Evolutionary conservation across 2,329 filamentous ascomycete genomes (phyloP), one percentile per base, ranked within the genome.

Genomic region (Ascocoryne sarcoides): DNA sequence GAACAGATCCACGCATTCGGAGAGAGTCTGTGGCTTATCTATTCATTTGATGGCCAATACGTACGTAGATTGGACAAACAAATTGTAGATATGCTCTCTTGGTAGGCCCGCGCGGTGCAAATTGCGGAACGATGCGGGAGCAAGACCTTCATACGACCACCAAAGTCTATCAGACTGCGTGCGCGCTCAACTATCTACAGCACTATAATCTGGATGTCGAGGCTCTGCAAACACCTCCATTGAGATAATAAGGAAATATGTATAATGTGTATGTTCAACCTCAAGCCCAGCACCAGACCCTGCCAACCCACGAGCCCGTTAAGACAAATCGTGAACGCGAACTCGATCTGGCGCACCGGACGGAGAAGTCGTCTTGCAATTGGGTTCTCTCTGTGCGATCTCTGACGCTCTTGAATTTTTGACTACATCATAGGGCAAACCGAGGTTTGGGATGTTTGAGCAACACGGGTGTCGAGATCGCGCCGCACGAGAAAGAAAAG

Each of bases 351-450:
- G 35, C 40, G 40, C 43, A 34, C 31, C 17, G 20, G 38, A 40
- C 29, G 18, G 19, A 46, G 37, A 39, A 35, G 28, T 43, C 69
- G 65, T 70, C 63, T 68, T 85, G 82, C 82, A 88, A 90, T 90
- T 84, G 71, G 73, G 66, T 65, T 65, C 51, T 43, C 50, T 69
- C 59, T 61, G 57, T 58, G 53, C 46, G 43, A 50, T 45, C 45
- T 51, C 49, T 57, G 59, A 61, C 59, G 50, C 59, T 60, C 56
- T 45, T 45, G 23, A 43, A 44, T 19, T 38, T 52, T 55, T 55
- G 48, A 52, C 49, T 52, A 47, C 54, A 57, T 46, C 55, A 58
- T 56, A 35, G 51, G 40, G 43, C 37, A 47, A 43, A 33, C 34
- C 32, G 34, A 32, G 40, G 38, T 30, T 36, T 44, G 26, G 51